Conservation (phyloP, 495 filamentous ascomycete species). For the Pseudotulostoma volvatum region DNA sequence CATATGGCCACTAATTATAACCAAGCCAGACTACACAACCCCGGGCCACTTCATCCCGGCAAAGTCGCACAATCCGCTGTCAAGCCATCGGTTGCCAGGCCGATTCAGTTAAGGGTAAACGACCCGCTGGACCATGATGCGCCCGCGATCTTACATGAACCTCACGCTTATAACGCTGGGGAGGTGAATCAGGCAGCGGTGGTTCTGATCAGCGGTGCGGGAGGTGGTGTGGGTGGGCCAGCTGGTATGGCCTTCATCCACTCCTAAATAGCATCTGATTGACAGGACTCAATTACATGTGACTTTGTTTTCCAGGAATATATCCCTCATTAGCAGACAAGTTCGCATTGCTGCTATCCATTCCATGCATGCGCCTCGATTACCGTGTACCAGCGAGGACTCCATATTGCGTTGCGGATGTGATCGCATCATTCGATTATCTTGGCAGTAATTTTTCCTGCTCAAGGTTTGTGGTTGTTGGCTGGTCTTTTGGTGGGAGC, state of each 20-base stretch:
- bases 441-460: slow-evolving; percentile 17
- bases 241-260: no score
- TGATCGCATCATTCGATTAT: slow-evolving; percentile 21
- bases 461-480: slow-evolving; percentile 23
- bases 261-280: no score
- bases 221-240: slow-evolving; percentile 29
- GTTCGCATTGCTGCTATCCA: slow-evolving; percentile 19
- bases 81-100: slow-evolving; percentile 11
- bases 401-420: slow-evolving; percentile 19
- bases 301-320: slow-evolving; percentile 6
- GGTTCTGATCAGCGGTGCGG: slow-evolving; percentile 26
- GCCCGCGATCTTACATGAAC: slow-evolving; percentile 15
- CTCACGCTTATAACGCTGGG: slow-evolving; percentile 7
- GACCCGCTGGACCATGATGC: slow-evolving; percentile 15
- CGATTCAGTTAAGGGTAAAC: slow-evolving; percentile 10
- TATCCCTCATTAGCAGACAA: slow-evolving; percentile 29
- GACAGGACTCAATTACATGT: no score
- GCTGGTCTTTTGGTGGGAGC: slow-evolving; percentile 31
- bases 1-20: no score
- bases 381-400: slow-evolving; percentile 24
- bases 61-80: slow-evolving; percentile 6
- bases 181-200: slow-evolving; percentile 17
- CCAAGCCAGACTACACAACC: slow-evolving; percentile 6
- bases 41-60: slow-evolving; percentile 15
- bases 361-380: slow-evolving; percentile 26